A percentile compares a stretch with the other conserved stretches of the same genome.
Evolutionary conservation across 2,329 filamentous ascomycete genomes (phyloP).

Genomic region (Pseudopithomyces chartarum): DNA sequence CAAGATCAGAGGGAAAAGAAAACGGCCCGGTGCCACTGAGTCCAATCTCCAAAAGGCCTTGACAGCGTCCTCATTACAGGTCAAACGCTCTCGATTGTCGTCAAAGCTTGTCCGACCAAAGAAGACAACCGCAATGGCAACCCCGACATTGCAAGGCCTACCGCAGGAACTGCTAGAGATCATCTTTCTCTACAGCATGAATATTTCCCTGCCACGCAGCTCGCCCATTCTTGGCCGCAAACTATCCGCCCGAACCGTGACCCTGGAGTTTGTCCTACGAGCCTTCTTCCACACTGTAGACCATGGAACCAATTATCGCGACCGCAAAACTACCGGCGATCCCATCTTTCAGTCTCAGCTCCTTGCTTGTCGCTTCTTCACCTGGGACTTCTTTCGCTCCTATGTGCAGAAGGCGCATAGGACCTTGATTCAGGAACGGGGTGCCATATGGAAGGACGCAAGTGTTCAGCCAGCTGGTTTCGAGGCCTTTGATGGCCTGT

Average conservation of each 20-base stretch:
- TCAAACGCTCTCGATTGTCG: conserved; percentile 13
- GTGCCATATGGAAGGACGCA: conserved; percentile 37
- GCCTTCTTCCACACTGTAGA: conserved; percentile 42
- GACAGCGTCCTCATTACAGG: conserved; percentile 10
- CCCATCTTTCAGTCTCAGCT: conserved; percentile 32
- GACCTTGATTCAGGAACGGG: conserved; percentile 31
- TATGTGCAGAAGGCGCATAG: conserved; percentile 39
- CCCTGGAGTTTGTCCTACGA: conserved; percentile 37
- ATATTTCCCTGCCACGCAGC: conserved; percentile 36
- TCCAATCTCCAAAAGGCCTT: conserved; percentile 6
- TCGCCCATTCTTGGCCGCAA: conserved; percentile 37
- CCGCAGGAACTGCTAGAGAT: conserved; percentile 43
- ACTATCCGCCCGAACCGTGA: conserved; percentile 34
- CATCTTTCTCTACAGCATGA: conserved; percentile 44
- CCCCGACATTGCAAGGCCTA: conserved; percentile 40
- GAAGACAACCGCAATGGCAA: conserved; percentile 23
- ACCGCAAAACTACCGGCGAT: conserved; percentile 26
- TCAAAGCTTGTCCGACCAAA: conserved; percentile 20
- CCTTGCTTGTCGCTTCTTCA: conserved; percentile 42
- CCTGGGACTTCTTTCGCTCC: conserved; percentile 39
- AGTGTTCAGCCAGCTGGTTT: conserved; percentile 31
- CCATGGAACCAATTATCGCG: conserved; percentile 30
- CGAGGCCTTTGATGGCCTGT: conserved; percentile 31
- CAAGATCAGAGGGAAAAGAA: conserved; percentile 39
- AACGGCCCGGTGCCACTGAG: conserved; percentile 10